Evolutionary conservation across 345 rosid species (phyloP), one percentile per base, ranked within the genome.

Genomic region (Eucalyptus cladocalyx): DNA sequence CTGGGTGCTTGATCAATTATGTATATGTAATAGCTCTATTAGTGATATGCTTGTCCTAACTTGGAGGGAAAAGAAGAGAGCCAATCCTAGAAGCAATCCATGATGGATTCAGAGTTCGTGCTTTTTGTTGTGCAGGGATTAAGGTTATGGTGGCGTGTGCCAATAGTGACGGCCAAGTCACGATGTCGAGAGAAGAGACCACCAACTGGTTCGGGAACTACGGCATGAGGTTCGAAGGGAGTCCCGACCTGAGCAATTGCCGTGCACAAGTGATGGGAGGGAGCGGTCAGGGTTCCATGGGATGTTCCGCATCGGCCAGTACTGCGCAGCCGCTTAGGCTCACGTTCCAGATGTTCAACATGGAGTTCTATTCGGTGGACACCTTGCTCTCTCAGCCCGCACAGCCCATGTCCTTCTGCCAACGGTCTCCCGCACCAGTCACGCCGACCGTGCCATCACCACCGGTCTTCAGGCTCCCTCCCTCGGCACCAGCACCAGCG

Each of bases 241-340:
- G 93, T 48, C 98, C 98, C 16, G 97, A 97, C 92, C 90, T 97
- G 87, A 95, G 94, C 80, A 92, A 93, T 86, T 97, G 99, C 90
- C 90, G 92, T 86, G 98, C 96, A 54, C 96, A 95, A 49, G 95
- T 95, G 87, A 91, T 95, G 80, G 92, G 94, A 60, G 95, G 88
- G 86, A 94, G 92, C 72, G 91, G 91, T 32, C 90, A 95, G 42
- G 45, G 47, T 8, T 19, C 50, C 49, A 89, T 81, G 87, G 90
- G 90, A 30, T 97, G 98, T 86, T 90, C 87, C 86, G 93, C 91
- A 88, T 90, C 94, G 48, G 94, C 96, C 47, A 96, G 99, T 87
- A 95, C 98, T 90, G 89, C 96, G 23, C 94, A 94, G 87, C 92
- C 89, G 89, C 96, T 94, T 17, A 91, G 87, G 88, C 95, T 96